Base-by-base conservation (phyloP, 441 rosid species). In the Eutrema salsugineum region DNA sequence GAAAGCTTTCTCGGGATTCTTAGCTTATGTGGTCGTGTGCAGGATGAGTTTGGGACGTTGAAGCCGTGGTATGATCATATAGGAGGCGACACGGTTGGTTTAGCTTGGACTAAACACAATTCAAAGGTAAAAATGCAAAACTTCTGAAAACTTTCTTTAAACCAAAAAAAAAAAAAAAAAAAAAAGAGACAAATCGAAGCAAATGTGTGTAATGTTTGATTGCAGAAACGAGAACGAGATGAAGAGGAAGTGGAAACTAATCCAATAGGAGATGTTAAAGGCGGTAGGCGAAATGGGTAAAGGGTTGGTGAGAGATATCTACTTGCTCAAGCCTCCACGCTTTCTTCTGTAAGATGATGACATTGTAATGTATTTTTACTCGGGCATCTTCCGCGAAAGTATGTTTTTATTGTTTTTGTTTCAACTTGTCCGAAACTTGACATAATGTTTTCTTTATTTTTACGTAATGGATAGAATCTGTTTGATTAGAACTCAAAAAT, bases 11-110 rank as follows among this genome's bases (percentile, higher is more conserved):
- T 49, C 7, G 1, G 3, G 28, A 53, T 53, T 60, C 33, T 73
- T 55, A 75, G 11, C 64, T 68, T 57, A 48, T 63, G 12, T 11
- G 63, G 64, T 47, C 66, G 39, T 58, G 44, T 80, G 75, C 63
- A 94, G 98, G 82, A 81, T 74, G 90, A 84, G 68, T 86, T 80
- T 75, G 78, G 70, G 51, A 79, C 73, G 47, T 68, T 90, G 79
- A 90, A 88, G 80, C 68, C 86, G n/a, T 91, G 99, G 97, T 90
- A 87, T 75, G 97, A 92, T 83, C 85, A 87, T 58, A 60, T 90
- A 19, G 99, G 97, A 73, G 94, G 97, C 15, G 97, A 94, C 47
- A 96, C 84, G 0, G 68, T 94, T 68, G 99, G 99, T 59, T 74
- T 94, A 66, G 90, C 99, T 20, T 91, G 97, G 97, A 85, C 77